Base-by-base conservation (phyloP, 805 yeast genomes). In the Wickerhamomyces xylosicus region DNA sequence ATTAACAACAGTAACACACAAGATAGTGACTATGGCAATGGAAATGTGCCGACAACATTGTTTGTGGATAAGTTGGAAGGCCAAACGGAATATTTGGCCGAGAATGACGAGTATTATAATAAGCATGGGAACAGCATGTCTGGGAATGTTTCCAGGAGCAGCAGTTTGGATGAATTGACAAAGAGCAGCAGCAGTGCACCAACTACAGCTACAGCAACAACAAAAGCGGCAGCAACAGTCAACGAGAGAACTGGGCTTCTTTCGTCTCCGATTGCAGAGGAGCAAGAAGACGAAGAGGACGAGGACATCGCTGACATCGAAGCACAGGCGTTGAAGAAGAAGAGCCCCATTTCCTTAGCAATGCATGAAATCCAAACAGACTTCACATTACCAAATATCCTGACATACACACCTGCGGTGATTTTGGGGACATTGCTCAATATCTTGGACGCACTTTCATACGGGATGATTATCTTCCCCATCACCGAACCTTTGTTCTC, bases 381-480 rank as follows among this genome's bases (percentile, higher is more conserved):
- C 6, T 19, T 51, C n/a, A 38, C 45, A 3, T 35, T 42, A 2
- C 29, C 40, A 21, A 50, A 45, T 31, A 21, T 50, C 4, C 17
- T 50, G 4, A 36, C 47, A 0, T 62, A 62, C 41, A 41, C 63
- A 21, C 97, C 98, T 0, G 80, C 95, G 0, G 95, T 89, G 4
- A 71, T 87, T 31, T 61, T 92, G 33, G 98, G 98, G 1, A 66
- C 86, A 0, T 61, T 92, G 34, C 66, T 92, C 34, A 92, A 92
- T 56, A 81, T 92, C 34, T 69, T 92, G 36, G 98, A 92, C 58
- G 98, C 95, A 0, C 67, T 92, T 36, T 85, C 95, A 0, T 92
- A 92, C 57, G 98, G 98, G 36, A 89, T 92, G 97, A 92, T 92
- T 55, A 77, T 92, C 67, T 92, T 92, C 62, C 98, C 98, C 0